Conservation (phyloP, 306 rosid species). For the Dicorynia guianensis region DNA sequence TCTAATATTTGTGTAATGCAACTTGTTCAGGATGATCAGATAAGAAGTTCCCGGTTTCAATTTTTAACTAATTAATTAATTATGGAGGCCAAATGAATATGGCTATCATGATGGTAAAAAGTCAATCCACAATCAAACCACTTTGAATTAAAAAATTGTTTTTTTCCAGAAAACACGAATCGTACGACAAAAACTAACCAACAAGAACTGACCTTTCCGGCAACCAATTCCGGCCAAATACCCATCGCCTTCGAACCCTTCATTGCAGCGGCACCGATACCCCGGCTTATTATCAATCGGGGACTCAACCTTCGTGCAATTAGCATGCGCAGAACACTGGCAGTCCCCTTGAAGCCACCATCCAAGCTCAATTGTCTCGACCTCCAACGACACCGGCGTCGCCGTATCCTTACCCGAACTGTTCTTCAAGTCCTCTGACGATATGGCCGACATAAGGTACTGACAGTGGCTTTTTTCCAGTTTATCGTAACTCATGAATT, state of each 20-base stretch:
- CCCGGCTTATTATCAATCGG: conserved; percentile 47
- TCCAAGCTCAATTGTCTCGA: conserved; percentile 69
- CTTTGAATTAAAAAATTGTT: background rate
- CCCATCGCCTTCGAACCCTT: conserved; percentile 78
- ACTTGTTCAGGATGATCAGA: background rate
- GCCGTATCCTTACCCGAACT: background rate
- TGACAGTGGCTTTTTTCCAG: conserved; percentile 45
- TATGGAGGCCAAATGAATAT: background rate
- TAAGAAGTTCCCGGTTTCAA: background rate
- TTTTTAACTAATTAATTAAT: background rate
- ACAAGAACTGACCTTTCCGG: conserved; percentile 75
- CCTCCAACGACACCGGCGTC: conserved; percentile 61
- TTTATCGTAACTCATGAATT: conserved; percentile 42
- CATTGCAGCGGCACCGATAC: conserved; percentile 62
- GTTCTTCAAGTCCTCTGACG: conserved; percentile 46
- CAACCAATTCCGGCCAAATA: conserved; percentile 72
- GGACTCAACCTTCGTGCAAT: conserved; percentile 47
- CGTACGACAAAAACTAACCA: conserved; percentile 51
- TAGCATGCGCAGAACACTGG: conserved; percentile 58
- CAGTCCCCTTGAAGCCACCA: conserved; percentile 89
- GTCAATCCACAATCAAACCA: conserved; percentile 34
- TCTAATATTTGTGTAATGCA: background rate
- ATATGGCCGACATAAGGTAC: conserved; percentile 67
- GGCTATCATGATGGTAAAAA: conserved; percentile 18
- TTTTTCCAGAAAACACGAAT: no score